These are phyloP conservation scores for Huntiella decipiens DNA, from an alignment of 2,329 filamentous ascomycete genomes.

Conservation along the genomic window DNA sequence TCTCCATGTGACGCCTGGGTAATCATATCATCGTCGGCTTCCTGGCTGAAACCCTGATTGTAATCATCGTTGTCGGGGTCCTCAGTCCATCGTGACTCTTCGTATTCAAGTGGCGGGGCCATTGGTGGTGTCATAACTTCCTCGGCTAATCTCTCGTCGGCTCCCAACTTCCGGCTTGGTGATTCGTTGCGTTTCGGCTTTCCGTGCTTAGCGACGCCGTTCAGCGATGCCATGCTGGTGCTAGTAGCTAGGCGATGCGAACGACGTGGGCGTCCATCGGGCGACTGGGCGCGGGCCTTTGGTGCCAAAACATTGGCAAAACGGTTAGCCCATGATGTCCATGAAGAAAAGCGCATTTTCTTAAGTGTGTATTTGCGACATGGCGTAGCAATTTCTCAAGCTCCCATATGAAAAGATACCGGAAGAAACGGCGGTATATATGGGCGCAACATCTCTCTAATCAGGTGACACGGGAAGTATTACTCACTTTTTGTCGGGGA, in stretches of 20 bases:
- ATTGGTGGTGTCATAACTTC: constrained; percentile 1
- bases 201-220: neutral
- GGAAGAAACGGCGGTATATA: neutral
- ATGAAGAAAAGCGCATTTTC: constrained; percentile 1
- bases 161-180: neutral
- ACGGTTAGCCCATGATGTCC: constrained; percentile 4
- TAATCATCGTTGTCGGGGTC: constrained; percentile 3
- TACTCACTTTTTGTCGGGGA: constrained; percentile 1
- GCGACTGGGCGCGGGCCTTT: constrained; percentile 3
- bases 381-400: neutral
- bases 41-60: constrained; percentile 4
- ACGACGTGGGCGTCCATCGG: constrained; percentile 3
- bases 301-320: neutral
- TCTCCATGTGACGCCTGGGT: neutral
- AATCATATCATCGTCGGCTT: neutral
- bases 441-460: neutral
- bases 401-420: neutral
- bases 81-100: neutral
- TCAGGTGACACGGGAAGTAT: neutral
- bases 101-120: neutral
- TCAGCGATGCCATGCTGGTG: neutral
- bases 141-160: neutral
- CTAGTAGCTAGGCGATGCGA: constrained; percentile 3
- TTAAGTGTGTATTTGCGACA: neutral
- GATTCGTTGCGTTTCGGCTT: neutral